Percentiles rank a stretch among this genome's conserved stretches.
Conservation (phyloP, 768 basidiomycete genomes). For the Strobilomyces echinocephalus region DNA sequence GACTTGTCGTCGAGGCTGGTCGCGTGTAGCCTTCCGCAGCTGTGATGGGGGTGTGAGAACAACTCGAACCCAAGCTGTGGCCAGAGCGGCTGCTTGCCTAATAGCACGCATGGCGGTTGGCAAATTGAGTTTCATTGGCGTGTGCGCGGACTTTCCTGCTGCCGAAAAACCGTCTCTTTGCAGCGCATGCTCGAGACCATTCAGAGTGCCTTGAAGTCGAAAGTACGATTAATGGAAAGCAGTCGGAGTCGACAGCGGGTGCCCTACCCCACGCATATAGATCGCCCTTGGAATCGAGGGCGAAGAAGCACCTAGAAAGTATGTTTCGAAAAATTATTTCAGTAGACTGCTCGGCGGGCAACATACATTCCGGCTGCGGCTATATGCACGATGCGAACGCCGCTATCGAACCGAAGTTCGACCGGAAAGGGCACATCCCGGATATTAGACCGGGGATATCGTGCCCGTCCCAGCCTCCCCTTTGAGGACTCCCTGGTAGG, state of each 20-base stretch:
- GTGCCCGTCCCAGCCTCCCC: slow-evolving; percentile 57
- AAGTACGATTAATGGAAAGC: slow-evolving; percentile 2
- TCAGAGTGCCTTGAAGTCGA: slow-evolving; percentile 53
- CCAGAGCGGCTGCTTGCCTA: slow-evolving; percentile 41
- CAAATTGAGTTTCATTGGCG: slow-evolving; percentile 56
- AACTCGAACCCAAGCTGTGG: neutral
- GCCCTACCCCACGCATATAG: slow-evolving; percentile 77
- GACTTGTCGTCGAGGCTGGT: slow-evolving; percentile 55
- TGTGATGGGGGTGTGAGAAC: slow-evolving; percentile 29
- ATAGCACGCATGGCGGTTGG: slow-evolving; percentile 57
- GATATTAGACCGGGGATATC: slow-evolving; percentile 30
- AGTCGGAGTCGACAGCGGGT: neutral
- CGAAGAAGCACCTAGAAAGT: slow-evolving; percentile 75
- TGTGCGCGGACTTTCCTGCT: slow-evolving; percentile 42
- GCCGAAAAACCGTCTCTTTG: slow-evolving; percentile 54
- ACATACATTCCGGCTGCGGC: slow-evolving; percentile 80
- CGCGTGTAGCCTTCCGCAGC: slow-evolving; percentile 75
- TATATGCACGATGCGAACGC: slow-evolving; percentile 62
- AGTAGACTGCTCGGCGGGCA: neutral
- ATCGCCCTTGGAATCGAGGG: slow-evolving; percentile 68
- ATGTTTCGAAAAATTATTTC: neutral
- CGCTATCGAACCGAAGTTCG: slow-evolving; percentile 51
- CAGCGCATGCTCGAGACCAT: slow-evolving; percentile 41
- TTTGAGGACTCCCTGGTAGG: slow-evolving; percentile 50
- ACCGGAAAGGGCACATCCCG: slow-evolving; percentile 58